Conservation (phyloP, 192 early-diverging fungal genomes). For the Irineochytrium annulatum region DNA sequence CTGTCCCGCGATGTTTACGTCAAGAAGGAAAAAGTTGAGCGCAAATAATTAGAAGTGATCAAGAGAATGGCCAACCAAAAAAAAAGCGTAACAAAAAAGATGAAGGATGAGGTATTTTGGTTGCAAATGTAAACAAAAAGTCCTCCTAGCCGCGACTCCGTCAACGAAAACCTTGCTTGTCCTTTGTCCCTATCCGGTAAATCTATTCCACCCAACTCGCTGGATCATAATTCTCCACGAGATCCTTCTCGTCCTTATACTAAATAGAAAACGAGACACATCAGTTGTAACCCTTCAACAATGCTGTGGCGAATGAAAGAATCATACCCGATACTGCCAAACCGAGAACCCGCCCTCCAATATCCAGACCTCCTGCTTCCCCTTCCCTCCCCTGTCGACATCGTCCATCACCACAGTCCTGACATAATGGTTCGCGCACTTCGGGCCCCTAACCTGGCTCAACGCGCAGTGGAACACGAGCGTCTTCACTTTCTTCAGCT, state of each 20-base stretch:
- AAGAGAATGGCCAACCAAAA: no score
- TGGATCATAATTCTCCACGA: neutral
- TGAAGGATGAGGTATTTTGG: no score
- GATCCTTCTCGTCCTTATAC: neutral
- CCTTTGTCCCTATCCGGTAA: no score
- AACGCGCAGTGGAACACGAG: conserved; percentile 85
- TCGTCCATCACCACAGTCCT: neutral
- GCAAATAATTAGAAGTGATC: no score
- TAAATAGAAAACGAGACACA: neutral
- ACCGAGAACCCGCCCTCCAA: conserved; percentile 36
- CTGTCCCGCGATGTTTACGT: no score
- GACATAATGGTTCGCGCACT: conserved; percentile 22
- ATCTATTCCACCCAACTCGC: neutral
- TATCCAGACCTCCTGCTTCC: conserved; percentile 29
- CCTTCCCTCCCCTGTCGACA: no score
- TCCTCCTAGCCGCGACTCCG: no score
- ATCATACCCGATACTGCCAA: conserved; percentile 33
- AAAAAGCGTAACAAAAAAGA: no score
- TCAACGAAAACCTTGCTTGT: no score
- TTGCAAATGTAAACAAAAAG: no score
- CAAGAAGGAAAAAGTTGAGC: no score
- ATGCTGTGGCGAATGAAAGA: neutral
- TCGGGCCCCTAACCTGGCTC: conserved; percentile 63
- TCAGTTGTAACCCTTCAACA: neutral
- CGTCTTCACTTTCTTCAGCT: conserved; percentile 45